These are phyloP conservation scores for Populus simonii DNA, from an alignment of 345 rosid genomes.

Conservation along the genomic window DNA sequence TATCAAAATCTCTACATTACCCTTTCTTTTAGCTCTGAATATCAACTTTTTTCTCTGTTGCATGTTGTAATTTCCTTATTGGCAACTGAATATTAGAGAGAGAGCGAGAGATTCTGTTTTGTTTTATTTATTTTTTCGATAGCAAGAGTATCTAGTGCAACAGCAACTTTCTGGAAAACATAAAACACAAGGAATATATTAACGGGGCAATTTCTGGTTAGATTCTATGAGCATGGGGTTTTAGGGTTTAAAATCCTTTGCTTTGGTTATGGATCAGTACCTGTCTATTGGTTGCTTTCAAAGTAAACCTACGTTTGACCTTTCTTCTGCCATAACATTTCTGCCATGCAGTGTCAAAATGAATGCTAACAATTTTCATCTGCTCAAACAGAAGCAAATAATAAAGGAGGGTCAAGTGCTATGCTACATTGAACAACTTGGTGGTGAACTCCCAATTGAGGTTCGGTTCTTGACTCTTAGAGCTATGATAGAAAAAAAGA, in stretches of 20 bases:
- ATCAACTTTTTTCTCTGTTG: neutral
- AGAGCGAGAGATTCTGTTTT: no score
- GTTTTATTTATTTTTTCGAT: no score
- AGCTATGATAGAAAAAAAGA: no score
- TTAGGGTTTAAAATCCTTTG: neutral
- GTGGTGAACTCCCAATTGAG: constrained; percentile 77
- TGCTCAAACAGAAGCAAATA: constrained; percentile 60
- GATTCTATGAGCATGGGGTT: neutral
- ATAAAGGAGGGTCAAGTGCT: constrained; percentile 91
- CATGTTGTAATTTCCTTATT: neutral
- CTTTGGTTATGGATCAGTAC: neutral
- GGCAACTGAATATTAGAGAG: neutral
- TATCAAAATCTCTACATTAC: neutral
- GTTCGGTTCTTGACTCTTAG: constrained; percentile 25
- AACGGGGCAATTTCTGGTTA: neutral
- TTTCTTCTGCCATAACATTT: neutral
- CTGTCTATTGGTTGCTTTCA: neutral
- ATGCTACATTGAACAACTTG: constrained; percentile 82
- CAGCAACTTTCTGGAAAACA: neutral
- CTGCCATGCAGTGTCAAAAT: constrained; percentile 1
- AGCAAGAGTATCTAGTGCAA: neutral
- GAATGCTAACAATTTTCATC: constrained; percentile 17
- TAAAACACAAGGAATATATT: neutral
- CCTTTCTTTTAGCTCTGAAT: neutral
- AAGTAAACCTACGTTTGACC: neutral